Conservation (phyloP, 371 early-diverging fungal species). For the Mortierella sp. region DNA sequence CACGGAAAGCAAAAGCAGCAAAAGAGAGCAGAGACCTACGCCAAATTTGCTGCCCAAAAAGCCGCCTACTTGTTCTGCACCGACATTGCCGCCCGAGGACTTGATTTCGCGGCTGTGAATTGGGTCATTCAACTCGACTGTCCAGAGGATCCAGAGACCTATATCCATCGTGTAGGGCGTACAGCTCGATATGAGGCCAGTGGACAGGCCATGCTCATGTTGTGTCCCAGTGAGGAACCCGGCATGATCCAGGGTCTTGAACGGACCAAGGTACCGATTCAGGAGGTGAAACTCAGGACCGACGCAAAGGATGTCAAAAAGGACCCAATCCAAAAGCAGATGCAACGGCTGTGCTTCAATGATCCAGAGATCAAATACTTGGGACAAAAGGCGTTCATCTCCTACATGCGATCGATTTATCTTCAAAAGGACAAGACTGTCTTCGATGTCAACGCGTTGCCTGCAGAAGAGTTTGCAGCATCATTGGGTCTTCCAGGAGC, state of each 20-base stretch:
- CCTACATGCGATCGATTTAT: conserved; percentile 92
- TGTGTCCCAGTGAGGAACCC: conserved; percentile 89
- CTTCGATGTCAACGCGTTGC: conserved; percentile 88
- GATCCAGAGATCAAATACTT: conserved; percentile 95
- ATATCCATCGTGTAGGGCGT: conserved; percentile 98
- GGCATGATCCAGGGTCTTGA: conserved; percentile 81
- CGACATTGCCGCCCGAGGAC: conserved; percentile 97
- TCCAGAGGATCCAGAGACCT: conserved; percentile 96
- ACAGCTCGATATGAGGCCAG: conserved; percentile 94
- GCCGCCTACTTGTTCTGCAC: conserved; percentile 91
- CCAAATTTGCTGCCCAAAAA: conserved; percentile 81
- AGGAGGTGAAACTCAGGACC: conserved; percentile 75
- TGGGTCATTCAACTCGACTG: conserved; percentile 99
- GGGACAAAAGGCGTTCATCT: conserved; percentile 94
- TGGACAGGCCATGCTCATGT: conserved; percentile 88
- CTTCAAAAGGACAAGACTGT: conserved; percentile 89
- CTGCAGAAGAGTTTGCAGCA: conserved; percentile 88
- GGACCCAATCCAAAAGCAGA: conserved; percentile 78
- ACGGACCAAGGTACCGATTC: conserved; percentile 84
- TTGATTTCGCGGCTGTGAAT: conserved; percentile 98
- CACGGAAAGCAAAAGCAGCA: conserved; percentile 97
- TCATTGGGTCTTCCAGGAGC: conserved; percentile 94
- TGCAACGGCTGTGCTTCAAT: conserved; percentile 93
- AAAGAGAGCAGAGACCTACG: conserved; percentile 91
- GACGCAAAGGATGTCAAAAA: conserved; percentile 70